Percentiles rank a stretch among this genome's conserved stretches.
Evolutionary conservation across 495 filamentous ascomycete species (phyloP).

Genomic region (Aspergillus coremiiformis): DNA sequence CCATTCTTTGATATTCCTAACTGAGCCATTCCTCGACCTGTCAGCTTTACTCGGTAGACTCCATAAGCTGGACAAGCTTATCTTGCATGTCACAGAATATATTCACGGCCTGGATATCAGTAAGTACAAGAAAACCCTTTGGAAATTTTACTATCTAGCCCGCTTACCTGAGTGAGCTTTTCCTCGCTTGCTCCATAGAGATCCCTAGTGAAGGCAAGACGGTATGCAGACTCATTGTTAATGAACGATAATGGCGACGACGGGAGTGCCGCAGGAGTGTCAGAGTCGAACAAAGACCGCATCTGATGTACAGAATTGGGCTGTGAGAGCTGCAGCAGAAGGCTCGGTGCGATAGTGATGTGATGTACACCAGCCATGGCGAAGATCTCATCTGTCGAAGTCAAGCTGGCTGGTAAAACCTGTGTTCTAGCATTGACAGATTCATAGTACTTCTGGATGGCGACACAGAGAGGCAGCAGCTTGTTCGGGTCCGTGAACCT

Average conservation of each 20-base stretch:
- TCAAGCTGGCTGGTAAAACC: slow-evolving; percentile 51
- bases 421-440: slow-evolving; percentile 33
- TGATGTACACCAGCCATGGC: slow-evolving; percentile 49
- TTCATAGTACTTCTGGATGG: slow-evolving; percentile 49
- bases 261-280: slow-evolving; percentile 1
- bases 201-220: slow-evolving; percentile 44
- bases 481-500: slow-evolving; percentile 35
- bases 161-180: slow-evolving; percentile 44
- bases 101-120: slow-evolving; percentile 42
- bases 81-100: slow-evolving; percentile 56
- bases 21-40: background rate
- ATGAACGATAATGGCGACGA: slow-evolving; percentile 19
- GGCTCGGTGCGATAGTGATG: slow-evolving; percentile 48
- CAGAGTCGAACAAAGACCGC: slow-evolving; percentile 30
- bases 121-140: background rate
- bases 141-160: background rate
- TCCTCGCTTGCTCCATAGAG: slow-evolving; percentile 41
- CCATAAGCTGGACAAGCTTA: slow-evolving; percentile 40
- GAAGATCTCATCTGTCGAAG: slow-evolving; percentile 49
- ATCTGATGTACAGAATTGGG: slow-evolving; percentile 24
- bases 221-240: slow-evolving; percentile 39
- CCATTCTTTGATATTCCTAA: background rate
- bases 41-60: too few relatives aligned
- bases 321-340: slow-evolving; percentile 42
- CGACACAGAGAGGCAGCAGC: slow-evolving; percentile 41